Base-by-base conservation (phyloP, 2,329 filamentous ascomycete genomes). In the Diaporthe sp. region DNA sequence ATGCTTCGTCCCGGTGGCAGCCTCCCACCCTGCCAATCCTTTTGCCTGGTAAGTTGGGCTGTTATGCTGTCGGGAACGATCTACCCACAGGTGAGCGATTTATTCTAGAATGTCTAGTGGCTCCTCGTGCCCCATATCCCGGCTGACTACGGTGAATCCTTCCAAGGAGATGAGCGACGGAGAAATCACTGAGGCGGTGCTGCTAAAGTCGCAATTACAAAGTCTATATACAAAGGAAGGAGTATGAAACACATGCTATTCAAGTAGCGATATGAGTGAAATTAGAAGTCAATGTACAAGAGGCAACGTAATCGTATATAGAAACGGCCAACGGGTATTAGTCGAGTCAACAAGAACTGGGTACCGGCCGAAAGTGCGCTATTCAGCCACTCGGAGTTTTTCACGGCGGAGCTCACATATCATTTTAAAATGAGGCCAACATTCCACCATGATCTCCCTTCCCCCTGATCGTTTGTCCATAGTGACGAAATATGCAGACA, bases 391-490 rank as follows among this genome's bases (percentile, higher is more conserved):
- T 68, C 65, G 65, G 65, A 68, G 46, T 0, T 53, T 68, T 68
- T 68, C 22, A 5, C 46, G 28, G 65, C 65, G 65, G 65, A 68
- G 65, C 65, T 53, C 65, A 68, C 65, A 68, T 53, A 68, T 68
- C 46, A 68, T 53, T 68, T 68, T 68, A 53, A 68, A 53, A 68
- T 68, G 65, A 68, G 34, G 22, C 65, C 15, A 68, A 68, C 65
- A 42, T 68, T 17, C 65, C 65, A 68, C 46, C 34, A 31, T 39
- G 46, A 17, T 19, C 46, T 37, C 9, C 65, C n/a, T 25, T 28
- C 12, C 42, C 62, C 65, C 65, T 68, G 46, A 53, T 25, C 65
- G 22, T 53, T 37, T n/a, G 22, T 39, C 65, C 65, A 68, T 13
- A 6, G 31, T 53, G 46, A 68, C 46, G 65, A 53, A 53, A 68